Evolutionary conservation across 345 rosid species (phyloP).

Genomic region (Boechera stricta): DNA sequence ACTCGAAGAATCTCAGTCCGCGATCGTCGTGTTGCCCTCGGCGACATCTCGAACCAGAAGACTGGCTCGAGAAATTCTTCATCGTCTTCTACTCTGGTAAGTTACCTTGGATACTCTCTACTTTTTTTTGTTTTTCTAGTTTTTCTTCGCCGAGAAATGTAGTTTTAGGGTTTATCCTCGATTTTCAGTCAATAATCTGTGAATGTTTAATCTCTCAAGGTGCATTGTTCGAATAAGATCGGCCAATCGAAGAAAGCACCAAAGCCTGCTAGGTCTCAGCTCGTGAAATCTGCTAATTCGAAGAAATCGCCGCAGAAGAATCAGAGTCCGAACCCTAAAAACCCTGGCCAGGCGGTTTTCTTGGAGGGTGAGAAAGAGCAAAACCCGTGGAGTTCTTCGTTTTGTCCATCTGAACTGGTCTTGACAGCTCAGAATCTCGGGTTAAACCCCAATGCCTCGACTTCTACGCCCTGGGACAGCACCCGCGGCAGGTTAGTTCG

Average conservation of each 20-base stretch:
- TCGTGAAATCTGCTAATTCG: too few relatives aligned
- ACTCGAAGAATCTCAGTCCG: constrained; percentile 67
- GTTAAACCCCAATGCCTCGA: too few relatives aligned
- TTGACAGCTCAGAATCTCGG: too few relatives aligned
- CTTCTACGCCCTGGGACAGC: too few relatives aligned
- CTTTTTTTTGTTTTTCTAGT: background rate
- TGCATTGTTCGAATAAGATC: constrained; percentile 15
- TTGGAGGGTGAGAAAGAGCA: too few relatives aligned
- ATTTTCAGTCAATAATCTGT: background rate
- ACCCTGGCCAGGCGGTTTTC: too few relatives aligned
- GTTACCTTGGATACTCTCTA: constrained; percentile 22
- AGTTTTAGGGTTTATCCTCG: constrained; percentile 16
- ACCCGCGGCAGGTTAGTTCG: too few relatives aligned
- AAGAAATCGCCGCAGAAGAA: too few relatives aligned
- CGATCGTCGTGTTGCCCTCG: constrained; percentile 46
- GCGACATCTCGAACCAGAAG: constrained; percentile 63
- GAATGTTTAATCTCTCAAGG: constrained; percentile 26
- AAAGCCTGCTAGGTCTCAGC: background rate
- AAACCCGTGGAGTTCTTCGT: too few relatives aligned
- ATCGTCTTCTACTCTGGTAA: constrained; percentile 64
- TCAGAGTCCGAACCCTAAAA: too few relatives aligned
- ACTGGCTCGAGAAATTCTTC: constrained; percentile 50
- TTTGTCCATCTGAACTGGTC: too few relatives aligned
- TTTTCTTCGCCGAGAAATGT: constrained; percentile 26
- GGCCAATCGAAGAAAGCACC: constrained; percentile 19